These are phyloP conservation scores for Cladosporium phlei DNA, from an alignment of 2,329 filamentous ascomycete genomes.

Conservation along the genomic window DNA sequence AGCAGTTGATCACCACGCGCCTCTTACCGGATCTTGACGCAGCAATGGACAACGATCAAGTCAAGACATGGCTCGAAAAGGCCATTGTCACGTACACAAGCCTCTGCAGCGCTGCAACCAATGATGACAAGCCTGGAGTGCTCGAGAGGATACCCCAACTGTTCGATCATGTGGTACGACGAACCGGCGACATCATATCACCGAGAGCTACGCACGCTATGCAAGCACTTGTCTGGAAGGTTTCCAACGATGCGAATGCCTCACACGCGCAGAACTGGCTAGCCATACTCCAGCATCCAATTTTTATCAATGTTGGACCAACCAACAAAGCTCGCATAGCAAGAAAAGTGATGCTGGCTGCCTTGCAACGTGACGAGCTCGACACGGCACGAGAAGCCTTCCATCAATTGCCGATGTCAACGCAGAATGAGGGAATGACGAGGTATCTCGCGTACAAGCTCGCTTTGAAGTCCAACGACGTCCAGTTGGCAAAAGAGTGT, in stretches of 20 bases:
- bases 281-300: constrained; percentile 57
- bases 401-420: constrained; percentile 49
- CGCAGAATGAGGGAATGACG: constrained; percentile 24
- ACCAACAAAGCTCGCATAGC: constrained; percentile 58
- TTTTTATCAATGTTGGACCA: constrained; percentile 63
- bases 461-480: constrained; percentile 23
- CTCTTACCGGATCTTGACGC: constrained; percentile 44
- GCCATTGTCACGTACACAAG: constrained; percentile 56
- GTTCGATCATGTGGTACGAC: constrained; percentile 45
- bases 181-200: constrained; percentile 47
- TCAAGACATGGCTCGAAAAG: constrained; percentile 61
- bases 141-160: background rate
- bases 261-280: constrained; percentile 55
- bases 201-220: constrained; percentile 61
- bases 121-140: background rate
- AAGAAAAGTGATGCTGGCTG: constrained; percentile 70
- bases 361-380: constrained; percentile 55
- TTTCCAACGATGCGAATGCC: constrained; percentile 8
- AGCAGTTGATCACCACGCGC: constrained; percentile 58
- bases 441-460: constrained; percentile 28
- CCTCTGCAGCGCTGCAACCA: background rate
- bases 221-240: constrained; percentile 76
- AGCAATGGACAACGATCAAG: constrained; percentile 2
- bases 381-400: constrained; percentile 53
- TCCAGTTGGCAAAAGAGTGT: constrained; percentile 54